Base-by-base conservation (phyloP, 345 rosid genomes). In the Acer saccharum region DNA sequence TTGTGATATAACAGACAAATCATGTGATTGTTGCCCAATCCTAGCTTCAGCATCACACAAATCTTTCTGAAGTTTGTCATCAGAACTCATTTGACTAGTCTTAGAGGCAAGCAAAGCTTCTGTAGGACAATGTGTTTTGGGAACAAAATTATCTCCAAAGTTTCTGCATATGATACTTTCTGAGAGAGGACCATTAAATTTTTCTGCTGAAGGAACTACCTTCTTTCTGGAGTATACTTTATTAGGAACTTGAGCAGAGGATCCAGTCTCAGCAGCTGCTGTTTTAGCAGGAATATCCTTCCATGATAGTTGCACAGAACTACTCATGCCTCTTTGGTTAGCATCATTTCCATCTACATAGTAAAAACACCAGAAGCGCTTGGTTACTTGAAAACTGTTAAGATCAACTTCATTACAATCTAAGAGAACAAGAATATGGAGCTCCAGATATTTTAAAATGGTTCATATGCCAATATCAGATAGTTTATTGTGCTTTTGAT, bases 171-270 rank as follows among this genome's bases (percentile, higher is more conserved):
- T 68, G n/a, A 71, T 79, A 77, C 84, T 86, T 87, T 90, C 92
- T 60, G 88, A 84, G 68, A 86, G 87, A 70, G 85, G 79, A 65
- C 68, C 82, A 78, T 75, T 71, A 68, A 62, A 61, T 6, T 81
- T 75, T 72, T 64, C 81, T 43, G 50, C 68, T 75, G 55, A 68
- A 73, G 74, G 66, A 68, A 77, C 74, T 73, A 85, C 79, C 68
- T 81, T 86, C 72, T 81, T 92, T 80, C 93, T 85, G 69, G 74
- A 72, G 73, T 92, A 92, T 48, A 90, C 89, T 78, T 73, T 88
- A 74, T 74, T 77, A 21, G 74, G 81, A 77, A 69, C 74, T 82
- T 82, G 70, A 44, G 63, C 70, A 57, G 52, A 50, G 44, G 86
- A 80, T 57, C 54, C 66, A 61, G 68, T 70, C 72, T 77, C 77